Evolutionary conservation across 2,329 filamentous ascomycete species (phyloP).

Genomic region (Pleoardoris graminearum): DNA sequence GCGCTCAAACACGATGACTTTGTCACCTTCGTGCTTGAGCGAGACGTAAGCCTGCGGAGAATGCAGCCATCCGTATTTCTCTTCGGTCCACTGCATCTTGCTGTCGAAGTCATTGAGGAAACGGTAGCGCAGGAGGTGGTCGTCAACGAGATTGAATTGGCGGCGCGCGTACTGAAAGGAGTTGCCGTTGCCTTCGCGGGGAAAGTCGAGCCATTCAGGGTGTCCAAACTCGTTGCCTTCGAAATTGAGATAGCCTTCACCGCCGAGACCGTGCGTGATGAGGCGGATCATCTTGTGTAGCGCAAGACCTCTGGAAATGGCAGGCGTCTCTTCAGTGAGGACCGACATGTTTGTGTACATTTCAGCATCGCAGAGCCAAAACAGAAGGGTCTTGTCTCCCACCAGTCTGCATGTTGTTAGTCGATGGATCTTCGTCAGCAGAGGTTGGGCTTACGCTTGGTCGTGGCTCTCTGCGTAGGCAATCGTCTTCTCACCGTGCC

Average conservation of each 20-base stretch:
- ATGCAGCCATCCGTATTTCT: slow-evolving; percentile 89
- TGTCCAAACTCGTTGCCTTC: slow-evolving; percentile 99
- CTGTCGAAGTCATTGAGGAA: slow-evolving; percentile 94
- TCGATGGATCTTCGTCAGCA: not conserved
- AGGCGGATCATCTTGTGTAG: slow-evolving; percentile 98
- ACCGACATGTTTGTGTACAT: slow-evolving; percentile 98
- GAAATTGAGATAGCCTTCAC: slow-evolving; percentile 97
- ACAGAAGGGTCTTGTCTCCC: slow-evolving; percentile 94
- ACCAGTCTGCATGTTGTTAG: slow-evolving; percentile 68
- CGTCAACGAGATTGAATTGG: slow-evolving; percentile 90
- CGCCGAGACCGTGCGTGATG: slow-evolving; percentile 86
- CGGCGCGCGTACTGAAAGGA: slow-evolving; percentile 93
- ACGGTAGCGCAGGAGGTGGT: slow-evolving; percentile 80
- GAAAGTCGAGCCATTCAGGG: slow-evolving; percentile 98
- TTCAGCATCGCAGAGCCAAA: slow-evolving; percentile 97
- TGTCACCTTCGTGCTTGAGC: slow-evolving; percentile 90
- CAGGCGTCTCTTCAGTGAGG: slow-evolving; percentile 78
- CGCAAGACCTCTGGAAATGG: slow-evolving; percentile 87
- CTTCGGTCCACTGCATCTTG: slow-evolving; percentile 85
- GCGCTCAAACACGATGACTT: slow-evolving; percentile 93
- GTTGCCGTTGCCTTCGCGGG: slow-evolving; percentile 87
- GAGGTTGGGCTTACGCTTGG: slow-evolving; percentile 74
- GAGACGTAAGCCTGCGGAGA: slow-evolving; percentile 86
- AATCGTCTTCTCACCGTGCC: slow-evolving; percentile 97
- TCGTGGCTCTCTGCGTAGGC: slow-evolving; percentile 97